phyloP scores from a whole-genome alignment of 2,329 filamentous ascomycete genomes.

The Salinomyces thailandicus region DNA sequence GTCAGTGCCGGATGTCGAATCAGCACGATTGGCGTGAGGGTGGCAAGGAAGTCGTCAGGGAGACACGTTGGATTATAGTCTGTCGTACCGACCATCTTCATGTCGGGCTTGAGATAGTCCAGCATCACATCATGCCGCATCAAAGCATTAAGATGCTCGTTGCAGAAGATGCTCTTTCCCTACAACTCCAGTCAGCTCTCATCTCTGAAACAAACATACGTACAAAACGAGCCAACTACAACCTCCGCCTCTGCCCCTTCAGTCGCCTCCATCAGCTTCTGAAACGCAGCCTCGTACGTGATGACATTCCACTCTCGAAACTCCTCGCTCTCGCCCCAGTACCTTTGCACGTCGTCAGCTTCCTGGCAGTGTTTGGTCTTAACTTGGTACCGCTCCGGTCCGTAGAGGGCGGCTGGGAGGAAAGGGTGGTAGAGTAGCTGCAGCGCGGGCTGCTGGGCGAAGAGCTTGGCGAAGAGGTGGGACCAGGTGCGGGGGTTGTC shows the following conservation, averaged over 20 bases:
- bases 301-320: neutral
- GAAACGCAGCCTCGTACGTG: conserved; percentile 2
- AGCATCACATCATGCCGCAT: neutral
- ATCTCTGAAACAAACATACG: no score
- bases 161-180: neutral
- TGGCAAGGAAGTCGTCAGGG: conserved; percentile 9
- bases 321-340: conserved; percentile 1
- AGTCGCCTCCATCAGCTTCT: conserved; percentile 2
- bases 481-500: conserved; percentile 7
- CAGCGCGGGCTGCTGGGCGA: conserved; percentile 4
- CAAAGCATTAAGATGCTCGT: neutral
- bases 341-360: neutral
- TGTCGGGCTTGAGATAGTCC: neutral
- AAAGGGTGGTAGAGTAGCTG: conserved; percentile 4
- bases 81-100: neutral
- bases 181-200: no score
- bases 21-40: conserved; percentile 10
- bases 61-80: conserved; percentile 8
- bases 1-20: conserved; percentile 14
- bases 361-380: neutral
- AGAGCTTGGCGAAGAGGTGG: conserved; percentile 7
- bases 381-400: conserved; percentile 3
- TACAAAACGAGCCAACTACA: no score
- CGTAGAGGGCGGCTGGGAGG: conserved; percentile 1
- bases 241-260: conserved; percentile 1